Conservation (phyloP, 2,329 filamentous ascomycete genomes). For the Ramichloridium luteum region DNA sequence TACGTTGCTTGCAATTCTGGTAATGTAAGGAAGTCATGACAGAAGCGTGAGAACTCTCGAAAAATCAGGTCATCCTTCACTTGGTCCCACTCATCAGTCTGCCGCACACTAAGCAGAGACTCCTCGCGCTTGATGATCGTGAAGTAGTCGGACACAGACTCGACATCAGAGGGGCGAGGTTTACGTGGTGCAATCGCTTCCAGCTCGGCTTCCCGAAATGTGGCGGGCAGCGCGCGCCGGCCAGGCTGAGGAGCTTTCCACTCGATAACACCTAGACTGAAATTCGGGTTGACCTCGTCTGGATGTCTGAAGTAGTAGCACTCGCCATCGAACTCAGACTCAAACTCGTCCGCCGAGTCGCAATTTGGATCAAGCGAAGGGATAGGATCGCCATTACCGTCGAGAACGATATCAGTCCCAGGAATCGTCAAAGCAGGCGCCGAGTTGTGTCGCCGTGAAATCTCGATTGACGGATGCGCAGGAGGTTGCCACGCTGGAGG, state of each 20-base stretch:
- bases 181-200: slow-evolving; percentile 29
- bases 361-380: slow-evolving; percentile 9
- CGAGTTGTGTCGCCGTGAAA: slow-evolving; percentile 13
- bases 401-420: slow-evolving; percentile 7
- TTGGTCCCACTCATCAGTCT: slow-evolving; percentile 39
- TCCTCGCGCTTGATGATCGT: slow-evolving; percentile 32
- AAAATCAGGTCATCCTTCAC: slow-evolving; percentile 41
- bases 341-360: slow-evolving; percentile 19
- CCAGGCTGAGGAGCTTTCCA: slow-evolving; percentile 35
- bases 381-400: slow-evolving; percentile 20
- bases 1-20: slow-evolving; percentile 25
- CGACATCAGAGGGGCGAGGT: slow-evolving; percentile 27
- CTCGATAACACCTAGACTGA: slow-evolving; percentile 34
- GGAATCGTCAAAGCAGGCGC: slow-evolving; percentile 5
- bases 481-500: slow-evolving; percentile 12
- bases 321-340: slow-evolving; percentile 33
- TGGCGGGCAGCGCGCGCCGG: slow-evolving; percentile 31
- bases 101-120: slow-evolving; percentile 34
- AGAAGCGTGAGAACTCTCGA: slow-evolving; percentile 31
- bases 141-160: slow-evolving; percentile 40
- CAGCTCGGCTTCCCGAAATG: slow-evolving; percentile 33
- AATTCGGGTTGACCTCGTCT: slow-evolving; percentile 31
- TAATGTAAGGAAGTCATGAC: slow-evolving; percentile 30
- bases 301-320: slow-evolving; percentile 33
- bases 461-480: slow-evolving; percentile 3